Percentiles rank a stretch among this genome's conserved stretches.
Evolutionary conservation across 2,329 filamentous ascomycete species (phyloP).

Genomic region (Curvularia sp.): DNA sequence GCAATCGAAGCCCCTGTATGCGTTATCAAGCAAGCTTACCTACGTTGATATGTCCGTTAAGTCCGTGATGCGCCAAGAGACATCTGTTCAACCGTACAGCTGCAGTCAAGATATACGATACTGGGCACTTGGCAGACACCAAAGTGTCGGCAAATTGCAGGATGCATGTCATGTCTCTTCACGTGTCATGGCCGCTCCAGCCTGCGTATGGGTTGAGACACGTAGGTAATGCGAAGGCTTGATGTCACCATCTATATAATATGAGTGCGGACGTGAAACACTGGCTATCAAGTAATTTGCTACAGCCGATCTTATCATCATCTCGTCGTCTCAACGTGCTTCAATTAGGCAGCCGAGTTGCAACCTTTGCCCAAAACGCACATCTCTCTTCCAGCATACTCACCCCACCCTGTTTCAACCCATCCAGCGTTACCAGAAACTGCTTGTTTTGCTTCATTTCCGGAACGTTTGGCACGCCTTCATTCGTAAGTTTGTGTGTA

Average conservation of each 20-base stretch:
- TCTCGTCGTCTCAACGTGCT: not conserved
- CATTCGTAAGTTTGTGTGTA: constrained; percentile 61
- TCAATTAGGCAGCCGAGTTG: constrained; percentile 56
- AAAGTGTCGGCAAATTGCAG: not conserved
- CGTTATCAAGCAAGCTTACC: not conserved
- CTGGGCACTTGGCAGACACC: not conserved
- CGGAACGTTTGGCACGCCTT: constrained; percentile 56
- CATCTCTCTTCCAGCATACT: constrained; percentile 57
- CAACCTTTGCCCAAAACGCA: constrained; percentile 61
- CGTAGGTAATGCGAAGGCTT: not conserved
- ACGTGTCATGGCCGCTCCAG: not conserved
- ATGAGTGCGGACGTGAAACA: no score
- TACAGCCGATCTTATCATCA: not conserved
- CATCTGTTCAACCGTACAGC: not conserved
- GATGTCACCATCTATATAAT: not conserved
- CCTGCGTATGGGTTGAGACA: not conserved
- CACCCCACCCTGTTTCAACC: constrained; percentile 54
- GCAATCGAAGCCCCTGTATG: not conserved
- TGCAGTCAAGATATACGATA: not conserved
- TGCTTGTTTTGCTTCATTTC: constrained; percentile 53
- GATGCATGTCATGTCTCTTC: not conserved
- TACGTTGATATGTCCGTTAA: not conserved
- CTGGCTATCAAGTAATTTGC: not conserved
- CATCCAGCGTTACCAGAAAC: constrained; percentile 59
- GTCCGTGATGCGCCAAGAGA: not conserved